Evolutionary conservation across 495 filamentous ascomycete genomes (phyloP), one percentile per base, ranked within the genome.

Genomic region (Massariosphaeria phaeospora): DNA sequence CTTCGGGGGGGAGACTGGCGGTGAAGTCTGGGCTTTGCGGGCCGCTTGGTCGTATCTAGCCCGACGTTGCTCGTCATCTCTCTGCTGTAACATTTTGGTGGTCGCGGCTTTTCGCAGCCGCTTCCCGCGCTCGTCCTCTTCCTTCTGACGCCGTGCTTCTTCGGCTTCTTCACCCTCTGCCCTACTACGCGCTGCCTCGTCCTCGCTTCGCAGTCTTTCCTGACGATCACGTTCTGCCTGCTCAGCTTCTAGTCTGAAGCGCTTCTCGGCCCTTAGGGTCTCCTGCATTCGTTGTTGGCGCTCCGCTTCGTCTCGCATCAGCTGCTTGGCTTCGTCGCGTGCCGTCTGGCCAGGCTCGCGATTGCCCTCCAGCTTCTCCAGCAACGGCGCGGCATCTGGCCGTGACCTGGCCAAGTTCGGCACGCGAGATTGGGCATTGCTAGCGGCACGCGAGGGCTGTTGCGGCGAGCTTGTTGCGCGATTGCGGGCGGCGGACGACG

Each of bases 291-390:
- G 30, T 24, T 41, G 31, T 20, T 63, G 62, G 1, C 65, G 65
- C 36, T 67, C 63, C 17, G 52, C 46, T 34, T 67, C 65, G 1
- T 17, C 39, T n/a, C 63, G 53, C 34, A 66, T 52, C 15, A 66
- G 31, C 46, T 64, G 47, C 34, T 54, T 62, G 10, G 63, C 63
- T 30, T 66, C 61, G 8, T 57, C 57, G 18, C 52, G 55, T 10
- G 60, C 61, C 2, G 41, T 35, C 27, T 51, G 23, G 26, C 47
- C 36, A n/a, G 52, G 59, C 6, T 48, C 57, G 15, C 41, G 34
- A 5, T 8, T 43, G 23, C 46, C 41, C 9, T 17, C 48, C 17
- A 33, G 29, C 27, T 39, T 49, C 17, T 21, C 42, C n/a, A 40
- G 26, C 39, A 18, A 24, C 15, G 41, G 38, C 7, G 40, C 38